Base-by-base conservation (phyloP, 164 flowering plant species). In the Santalum album region DNA sequence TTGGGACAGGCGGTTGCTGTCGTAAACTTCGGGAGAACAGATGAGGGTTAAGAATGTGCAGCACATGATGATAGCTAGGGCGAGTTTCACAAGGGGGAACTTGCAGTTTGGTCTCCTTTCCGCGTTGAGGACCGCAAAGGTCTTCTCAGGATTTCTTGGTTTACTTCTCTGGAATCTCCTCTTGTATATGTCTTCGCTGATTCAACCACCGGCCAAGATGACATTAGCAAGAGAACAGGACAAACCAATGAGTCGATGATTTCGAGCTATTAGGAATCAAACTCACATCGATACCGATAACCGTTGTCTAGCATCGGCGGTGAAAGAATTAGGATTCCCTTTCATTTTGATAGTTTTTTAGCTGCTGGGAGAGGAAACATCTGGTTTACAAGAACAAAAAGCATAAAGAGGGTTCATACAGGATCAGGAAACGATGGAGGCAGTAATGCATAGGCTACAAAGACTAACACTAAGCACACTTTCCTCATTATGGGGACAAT, bases 101-200 rank as follows among this genome's bases (percentile, higher is more conserved):
- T 68, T 78, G 75, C 76, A 67, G 50, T 62, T 67, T 25, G 64
- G 29, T 32, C 18, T 53, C 20, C 57, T 69, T 10, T 69, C 66
- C 34, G 48, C 60, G 21, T 39, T 26, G 16, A 64, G 35, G 19
- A 66, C n/a, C 26, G 66, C 53, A 23, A 54, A 59, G 18, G 65
- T 58, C 57, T 65, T 69, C 38, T 57, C 77, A 25, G 24, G 38
- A 54, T 65, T 67, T 58, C 64, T 71, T 2, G 49, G 50, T 64
- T 69, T 78, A 34, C 42, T 65, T 47, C 60, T 66, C 12, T 59
- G 61, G 7, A 55, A 46, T 54, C 21, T 42, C 21, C 21, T 42
- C 21, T 42, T 42, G 45, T 42, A n/a, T 42, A 36, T 36, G 40
- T 42, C 45, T 42, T 42, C 45, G n/a, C 45, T 42, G 45, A 42